Evolutionary conservation across 2,329 filamentous ascomycete genomes (phyloP).

Genomic region (Aspergillus pseudoglaucus): DNA sequence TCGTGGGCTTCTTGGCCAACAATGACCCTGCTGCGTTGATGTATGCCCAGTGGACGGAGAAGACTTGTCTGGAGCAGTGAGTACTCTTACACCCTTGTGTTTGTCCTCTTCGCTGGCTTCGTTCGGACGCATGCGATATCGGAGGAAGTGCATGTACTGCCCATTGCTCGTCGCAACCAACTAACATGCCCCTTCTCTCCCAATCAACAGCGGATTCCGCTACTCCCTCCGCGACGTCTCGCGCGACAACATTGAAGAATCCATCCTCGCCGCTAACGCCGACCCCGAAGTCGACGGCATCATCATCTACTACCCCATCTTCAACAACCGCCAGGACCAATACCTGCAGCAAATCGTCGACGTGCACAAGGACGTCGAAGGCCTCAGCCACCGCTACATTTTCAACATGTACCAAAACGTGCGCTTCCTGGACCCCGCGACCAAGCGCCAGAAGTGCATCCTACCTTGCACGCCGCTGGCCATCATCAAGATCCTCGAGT

Average conservation of each 20-base stretch:
- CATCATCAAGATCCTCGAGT: conserved; percentile 93
- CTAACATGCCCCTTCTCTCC: conserved; percentile 4
- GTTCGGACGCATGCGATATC: conserved; percentile 10
- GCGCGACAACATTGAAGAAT: conserved; percentile 85
- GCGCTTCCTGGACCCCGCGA: conserved; percentile 72
- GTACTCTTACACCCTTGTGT: conserved; percentile 26
- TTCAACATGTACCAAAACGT: conserved; percentile 99
- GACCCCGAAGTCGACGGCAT: conserved; percentile 75
- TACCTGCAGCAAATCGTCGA: conserved; percentile 94
- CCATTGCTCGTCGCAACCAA: conserved; percentile 14
- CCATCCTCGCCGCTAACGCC: conserved; percentile 75
- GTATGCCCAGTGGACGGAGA: conserved; percentile 96
- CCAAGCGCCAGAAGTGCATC: conserved; percentile 73
- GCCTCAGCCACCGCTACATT: conserved; percentile 85
- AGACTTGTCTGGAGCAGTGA: conserved; percentile 94
- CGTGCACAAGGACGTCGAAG: conserved; percentile 89
- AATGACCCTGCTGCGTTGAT: conserved; percentile 82
- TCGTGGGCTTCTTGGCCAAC: conserved; percentile 90
- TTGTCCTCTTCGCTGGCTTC: conserved; percentile 5
- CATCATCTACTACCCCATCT: conserved; percentile 98
- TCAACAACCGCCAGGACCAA: conserved; percentile 81
- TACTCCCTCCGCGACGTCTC: conserved; percentile 79
- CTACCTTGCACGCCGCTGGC: conserved; percentile 93
- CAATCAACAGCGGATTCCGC: conserved; percentile 65
- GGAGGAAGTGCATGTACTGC: conserved; percentile 4